Percentiles rank a stretch among this genome's conserved stretches.
Evolutionary conservation across 306 rosid genomes (phyloP).

Genomic region (Ormosia emarginata): DNA sequence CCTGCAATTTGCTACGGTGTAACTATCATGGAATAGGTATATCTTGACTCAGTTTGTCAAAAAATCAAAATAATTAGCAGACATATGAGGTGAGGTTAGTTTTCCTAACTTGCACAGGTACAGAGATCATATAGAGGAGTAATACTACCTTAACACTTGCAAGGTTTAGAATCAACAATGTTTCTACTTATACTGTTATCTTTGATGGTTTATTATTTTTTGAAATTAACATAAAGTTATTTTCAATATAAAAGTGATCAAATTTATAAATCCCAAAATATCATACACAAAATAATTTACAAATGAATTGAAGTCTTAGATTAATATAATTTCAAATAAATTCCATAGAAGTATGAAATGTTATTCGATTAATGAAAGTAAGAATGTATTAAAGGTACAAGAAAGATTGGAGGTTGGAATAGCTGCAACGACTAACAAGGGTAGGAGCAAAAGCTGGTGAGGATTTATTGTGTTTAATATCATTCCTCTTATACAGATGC

Average conservation of each 20-base stretch:
- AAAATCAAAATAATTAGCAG: background rate
- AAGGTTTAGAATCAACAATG: background rate
- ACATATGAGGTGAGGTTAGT: background rate
- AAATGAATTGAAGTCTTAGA: background rate
- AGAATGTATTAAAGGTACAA: background rate
- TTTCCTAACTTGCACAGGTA: background rate
- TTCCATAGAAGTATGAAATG: background rate
- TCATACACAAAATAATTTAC: background rate
- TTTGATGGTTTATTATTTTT: background rate
- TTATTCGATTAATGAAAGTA: background rate
- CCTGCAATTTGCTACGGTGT: background rate
- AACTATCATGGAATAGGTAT: background rate
- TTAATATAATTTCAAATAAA: background rate
- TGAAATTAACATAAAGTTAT: background rate
- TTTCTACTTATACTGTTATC: background rate
- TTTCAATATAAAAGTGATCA: background rate
- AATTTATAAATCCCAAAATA: background rate
- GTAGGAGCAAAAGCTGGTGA: background rate
- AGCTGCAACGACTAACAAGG: slow-evolving; percentile 14
- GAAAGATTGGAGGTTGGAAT: background rate
- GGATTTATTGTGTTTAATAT: slow-evolving; percentile 4
- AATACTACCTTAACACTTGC: background rate
- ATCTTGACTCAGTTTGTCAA: background rate
- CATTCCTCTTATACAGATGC: slow-evolving; percentile 4
- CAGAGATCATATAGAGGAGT: background rate